These are phyloP conservation scores for Pseudogymnoascus sp. DNA, from an alignment of 2,329 filamentous ascomycete species.

Conservation along the genomic window DNA sequence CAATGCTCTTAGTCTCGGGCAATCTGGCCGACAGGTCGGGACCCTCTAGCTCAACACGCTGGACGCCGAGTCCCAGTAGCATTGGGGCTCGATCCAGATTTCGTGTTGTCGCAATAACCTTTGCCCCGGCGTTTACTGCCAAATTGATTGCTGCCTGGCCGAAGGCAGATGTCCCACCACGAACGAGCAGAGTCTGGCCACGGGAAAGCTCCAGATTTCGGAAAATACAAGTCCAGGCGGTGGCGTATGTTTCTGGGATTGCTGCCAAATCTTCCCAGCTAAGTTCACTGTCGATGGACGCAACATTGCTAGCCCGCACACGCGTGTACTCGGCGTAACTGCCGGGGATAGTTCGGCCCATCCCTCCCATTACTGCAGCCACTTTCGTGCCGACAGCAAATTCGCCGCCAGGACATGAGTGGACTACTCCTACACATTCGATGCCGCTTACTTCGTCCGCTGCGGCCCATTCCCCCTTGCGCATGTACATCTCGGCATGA, in stretches of 20 bases:
- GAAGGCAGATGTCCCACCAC: constrained; percentile 36
- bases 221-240: constrained; percentile 21
- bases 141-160: constrained; percentile 35
- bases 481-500: constrained; percentile 20
- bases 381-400: constrained; percentile 17
- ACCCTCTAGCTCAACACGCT: constrained; percentile 13
- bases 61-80: constrained; percentile 14
- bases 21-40: constrained; percentile 9
- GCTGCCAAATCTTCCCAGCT: constrained; percentile 20
- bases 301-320: constrained; percentile 16
- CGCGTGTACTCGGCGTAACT: constrained; percentile 23
- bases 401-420: constrained; percentile 16
- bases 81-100: constrained; percentile 7
- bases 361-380: constrained; percentile 21
- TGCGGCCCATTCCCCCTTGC: constrained; percentile 14
- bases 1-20: constrained; percentile 9
- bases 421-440: constrained; percentile 20
- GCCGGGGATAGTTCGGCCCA: constrained; percentile 19
- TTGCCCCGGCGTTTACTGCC: constrained; percentile 30
- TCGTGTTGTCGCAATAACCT: constrained; percentile 19
- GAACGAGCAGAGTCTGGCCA: constrained; percentile 24
- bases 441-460: constrained; percentile 22
- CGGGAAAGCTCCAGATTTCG: constrained; percentile 17
- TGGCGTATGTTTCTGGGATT: constrained; percentile 20
- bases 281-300: constrained; percentile 13